Evolutionary conservation across 805 yeast species (phyloP), one percentile per base, ranked within the genome.

Genomic region (Yamadazyma insecticola): DNA sequence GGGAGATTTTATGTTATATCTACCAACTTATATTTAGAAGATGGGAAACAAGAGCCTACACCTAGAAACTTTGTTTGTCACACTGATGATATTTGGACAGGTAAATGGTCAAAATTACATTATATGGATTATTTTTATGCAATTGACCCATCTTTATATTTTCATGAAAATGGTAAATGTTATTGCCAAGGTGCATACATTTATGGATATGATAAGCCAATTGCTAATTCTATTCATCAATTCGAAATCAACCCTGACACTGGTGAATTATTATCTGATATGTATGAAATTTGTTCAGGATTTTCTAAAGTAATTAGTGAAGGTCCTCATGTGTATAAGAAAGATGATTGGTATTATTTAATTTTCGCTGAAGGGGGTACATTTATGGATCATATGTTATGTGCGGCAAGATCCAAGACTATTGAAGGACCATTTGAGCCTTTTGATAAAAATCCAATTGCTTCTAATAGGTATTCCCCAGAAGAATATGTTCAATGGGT

Each of bases 301-400:
- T 31, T 26, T 26, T 26, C 34, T 9, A 31, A 31, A 16, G 29
- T 26, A 4, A 26, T 31, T 13, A 31, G 34, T 31, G 34, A 31
- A 31, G 34, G 26, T 10, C 34, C 34, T 21, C 34, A 31, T 17
- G 22, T 31, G 14, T 31, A 31, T n/a, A 15, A 31, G 16, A 31
- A 22, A 22, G 26, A 31, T 17, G 29, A 16, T 10, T 31, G 26
- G 26, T 31, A 26, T 14, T 31, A 31, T n/a, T 26, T 31, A 13
- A 26, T 31, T 18, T 26, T 31, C 13, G 34, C 34, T 6, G 34
- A 31, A 26, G 34, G 34, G 20, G 34, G 34, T 26, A 31, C 34
- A 9, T 31, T 19, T 16, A 13, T 7, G 6, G 34, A 31, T 16
- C 34, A 31, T 22, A 31, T 31, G 34, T 31, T 31, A 31, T 25